A percentile compares a stretch with the other conserved stretches of the same genome.
Evolutionary conservation across 352 stramenopile species (phyloP).

Genomic region (Pythium dissotocum): DNA sequence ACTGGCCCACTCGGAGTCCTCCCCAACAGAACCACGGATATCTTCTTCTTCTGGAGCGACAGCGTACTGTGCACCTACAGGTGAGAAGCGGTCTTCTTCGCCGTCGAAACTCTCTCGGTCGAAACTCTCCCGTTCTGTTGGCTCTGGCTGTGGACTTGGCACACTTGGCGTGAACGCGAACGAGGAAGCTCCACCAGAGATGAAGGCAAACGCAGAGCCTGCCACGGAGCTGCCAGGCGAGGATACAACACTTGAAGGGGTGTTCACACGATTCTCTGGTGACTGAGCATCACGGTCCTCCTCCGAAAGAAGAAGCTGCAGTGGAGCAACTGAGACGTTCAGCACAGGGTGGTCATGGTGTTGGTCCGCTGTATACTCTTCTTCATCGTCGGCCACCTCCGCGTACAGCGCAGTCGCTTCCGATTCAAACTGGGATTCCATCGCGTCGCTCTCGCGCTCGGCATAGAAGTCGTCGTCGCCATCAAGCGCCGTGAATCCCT

Average conservation of each 20-base stretch:
- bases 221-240: slow-evolving; percentile 20
- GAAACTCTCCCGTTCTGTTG: background rate
- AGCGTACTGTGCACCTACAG: background rate
- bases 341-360: background rate
- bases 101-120: background rate
- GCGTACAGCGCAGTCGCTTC: slow-evolving; percentile 11
- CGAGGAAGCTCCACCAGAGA: slow-evolving; percentile 12
- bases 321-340: background rate
- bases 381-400: slow-evolving; percentile 5
- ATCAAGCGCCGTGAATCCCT: background rate
- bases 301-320: slow-evolving; percentile 1
- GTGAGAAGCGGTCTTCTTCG: background rate
- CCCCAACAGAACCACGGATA: background rate
- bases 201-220: slow-evolving; percentile 22
- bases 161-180: background rate
- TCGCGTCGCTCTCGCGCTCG: background rate
- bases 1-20: background rate
- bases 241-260: slow-evolving; percentile 18
- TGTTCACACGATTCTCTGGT: background rate
- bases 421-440: slow-evolving; percentile 2
- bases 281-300: background rate
- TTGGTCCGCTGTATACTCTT: background rate
- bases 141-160: background rate
- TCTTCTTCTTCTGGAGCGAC: background rate
- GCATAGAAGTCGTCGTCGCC: background rate